Percentiles rank a stretch among this genome's conserved stretches.
Evolutionary conservation across 2,329 filamentous ascomycete genomes (phyloP).

Genomic region (Pyrenochaeta sp.): DNA sequence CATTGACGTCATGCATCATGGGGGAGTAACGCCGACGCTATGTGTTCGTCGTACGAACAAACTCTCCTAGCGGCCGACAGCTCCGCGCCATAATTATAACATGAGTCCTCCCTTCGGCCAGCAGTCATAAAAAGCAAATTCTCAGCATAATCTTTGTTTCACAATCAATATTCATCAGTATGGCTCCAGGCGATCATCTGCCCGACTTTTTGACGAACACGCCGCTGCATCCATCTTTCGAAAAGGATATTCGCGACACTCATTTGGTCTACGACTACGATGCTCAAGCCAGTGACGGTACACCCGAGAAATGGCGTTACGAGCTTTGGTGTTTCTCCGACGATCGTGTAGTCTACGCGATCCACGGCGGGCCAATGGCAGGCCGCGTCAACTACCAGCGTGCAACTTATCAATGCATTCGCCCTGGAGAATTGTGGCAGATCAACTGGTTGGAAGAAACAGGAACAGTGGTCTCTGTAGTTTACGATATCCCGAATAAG

Average conservation of each 20-base stretch:
- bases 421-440: conserved; percentile 66
- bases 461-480: conserved; percentile 62
- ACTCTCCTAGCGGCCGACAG: no score
- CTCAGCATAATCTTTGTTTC: no score
- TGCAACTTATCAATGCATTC: conserved; percentile 64
- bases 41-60: no score
- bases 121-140: no score
- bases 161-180: no score
- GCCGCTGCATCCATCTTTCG: conserved; percentile 47
- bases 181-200: conserved; percentile 32
- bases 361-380: conserved; percentile 65
- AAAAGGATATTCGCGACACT: conserved; percentile 61
- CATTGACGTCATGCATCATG: no score
- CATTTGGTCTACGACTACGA: conserved; percentile 67
- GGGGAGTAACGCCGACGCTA: no score
- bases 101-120: no score
- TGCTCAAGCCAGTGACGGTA: conserved; percentile 56
- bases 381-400: conserved; percentile 61
- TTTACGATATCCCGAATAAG: conserved; percentile 61
- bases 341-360: conserved; percentile 63
- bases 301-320: conserved; percentile 66
- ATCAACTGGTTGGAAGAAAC: conserved; percentile 69
- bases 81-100: no score
- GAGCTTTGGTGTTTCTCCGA: conserved; percentile 68
- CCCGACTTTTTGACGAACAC: conserved; percentile 40